Conservation (phyloP, 345 rosid species). For the Eucalyptus urophylla region DNA sequence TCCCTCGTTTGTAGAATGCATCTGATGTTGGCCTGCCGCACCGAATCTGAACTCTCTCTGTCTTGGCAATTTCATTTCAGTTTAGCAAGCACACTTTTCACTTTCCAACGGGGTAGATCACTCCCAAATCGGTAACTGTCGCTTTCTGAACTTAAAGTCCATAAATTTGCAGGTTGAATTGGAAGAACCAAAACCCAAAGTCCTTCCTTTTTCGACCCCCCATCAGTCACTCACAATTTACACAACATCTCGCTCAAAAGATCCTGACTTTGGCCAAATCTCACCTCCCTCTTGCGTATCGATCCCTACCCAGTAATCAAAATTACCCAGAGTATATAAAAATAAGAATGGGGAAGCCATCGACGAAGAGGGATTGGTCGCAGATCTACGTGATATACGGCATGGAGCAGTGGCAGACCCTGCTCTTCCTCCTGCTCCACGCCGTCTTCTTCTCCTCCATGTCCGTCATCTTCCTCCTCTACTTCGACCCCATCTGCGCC, state of each 20-base stretch:
- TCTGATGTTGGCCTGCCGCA: not conserved
- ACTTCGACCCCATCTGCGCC: conserved; percentile 52
- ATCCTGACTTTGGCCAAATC: not conserved
- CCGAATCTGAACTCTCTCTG: not conserved
- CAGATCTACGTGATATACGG: conserved; percentile 97
- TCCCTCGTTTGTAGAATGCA: not conserved
- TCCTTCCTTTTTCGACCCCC: not conserved
- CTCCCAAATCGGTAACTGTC: not conserved
- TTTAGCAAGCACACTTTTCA: not conserved
- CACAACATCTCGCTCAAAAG: not conserved
- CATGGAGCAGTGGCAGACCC: conserved; percentile 82
- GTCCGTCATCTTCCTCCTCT: conserved; percentile 52
- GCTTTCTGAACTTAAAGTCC: not conserved
- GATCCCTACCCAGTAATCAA: not conserved
- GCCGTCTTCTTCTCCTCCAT: conserved; percentile 59
- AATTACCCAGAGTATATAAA: not conserved
- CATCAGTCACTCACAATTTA: not conserved
- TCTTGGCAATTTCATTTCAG: not conserved
- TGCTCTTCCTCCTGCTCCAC: conserved; percentile 52
- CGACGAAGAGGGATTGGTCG: conserved; percentile 40
- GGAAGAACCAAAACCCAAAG: not conserved
- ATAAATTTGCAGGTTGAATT: not conserved
- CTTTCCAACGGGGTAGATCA: not conserved
- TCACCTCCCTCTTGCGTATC: not conserved
- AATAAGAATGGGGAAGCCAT: not conserved